Conservation (phyloP, 495 filamentous ascomycete species). For the Thermothielavioides terrestris region DNA sequence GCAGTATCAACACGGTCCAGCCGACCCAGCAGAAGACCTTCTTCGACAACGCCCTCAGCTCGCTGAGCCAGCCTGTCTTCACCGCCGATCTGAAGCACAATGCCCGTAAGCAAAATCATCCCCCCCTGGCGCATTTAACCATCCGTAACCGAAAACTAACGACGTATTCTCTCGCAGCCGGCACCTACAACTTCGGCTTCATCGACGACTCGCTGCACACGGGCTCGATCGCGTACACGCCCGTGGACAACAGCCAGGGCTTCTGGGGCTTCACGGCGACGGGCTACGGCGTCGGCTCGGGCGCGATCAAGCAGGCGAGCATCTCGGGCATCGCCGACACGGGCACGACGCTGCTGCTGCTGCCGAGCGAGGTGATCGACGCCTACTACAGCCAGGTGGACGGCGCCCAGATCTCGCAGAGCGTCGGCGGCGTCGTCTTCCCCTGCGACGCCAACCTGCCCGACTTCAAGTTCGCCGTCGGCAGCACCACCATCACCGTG, state of each 20-base stretch:
- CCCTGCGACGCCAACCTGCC: slow-evolving; percentile 30
- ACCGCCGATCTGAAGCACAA: slow-evolving; percentile 59
- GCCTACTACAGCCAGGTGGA: slow-evolving; percentile 61
- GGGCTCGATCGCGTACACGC: slow-evolving; percentile 51
- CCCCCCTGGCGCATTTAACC: slow-evolving; percentile 35
- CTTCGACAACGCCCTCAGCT: slow-evolving; percentile 58
- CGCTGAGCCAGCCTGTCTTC: slow-evolving; percentile 59
- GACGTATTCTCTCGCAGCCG: slow-evolving; percentile 39
- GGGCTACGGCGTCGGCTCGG: slow-evolving; percentile 45
- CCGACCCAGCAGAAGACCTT: slow-evolving; percentile 61
- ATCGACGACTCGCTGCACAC: slow-evolving; percentile 43
- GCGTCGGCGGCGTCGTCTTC: slow-evolving; percentile 44
- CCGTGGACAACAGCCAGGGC: slow-evolving; percentile 53
- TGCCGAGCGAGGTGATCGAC: slow-evolving; percentile 47
- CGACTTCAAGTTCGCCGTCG: slow-evolving; percentile 49
- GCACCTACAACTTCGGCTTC: slow-evolving; percentile 26
- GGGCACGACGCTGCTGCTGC: slow-evolving; percentile 66
- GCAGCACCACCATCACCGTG: slow-evolving; percentile 45
- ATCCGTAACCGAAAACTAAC: slow-evolving; percentile 59
- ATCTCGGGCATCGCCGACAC: slow-evolving; percentile 52
- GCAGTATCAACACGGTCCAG: slow-evolving; percentile 58
- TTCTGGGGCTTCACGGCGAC: slow-evolving; percentile 65
- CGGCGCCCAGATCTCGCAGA: slow-evolving; percentile 40
- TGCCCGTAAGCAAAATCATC: slow-evolving; percentile 5
- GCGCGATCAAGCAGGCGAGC: slow-evolving; percentile 30